Percentiles rank a stretch among this genome's conserved stretches.
Evolutionary conservation across 139 green algal genomes (phyloP).

Genomic region (Penium margaritaceum): DNA sequence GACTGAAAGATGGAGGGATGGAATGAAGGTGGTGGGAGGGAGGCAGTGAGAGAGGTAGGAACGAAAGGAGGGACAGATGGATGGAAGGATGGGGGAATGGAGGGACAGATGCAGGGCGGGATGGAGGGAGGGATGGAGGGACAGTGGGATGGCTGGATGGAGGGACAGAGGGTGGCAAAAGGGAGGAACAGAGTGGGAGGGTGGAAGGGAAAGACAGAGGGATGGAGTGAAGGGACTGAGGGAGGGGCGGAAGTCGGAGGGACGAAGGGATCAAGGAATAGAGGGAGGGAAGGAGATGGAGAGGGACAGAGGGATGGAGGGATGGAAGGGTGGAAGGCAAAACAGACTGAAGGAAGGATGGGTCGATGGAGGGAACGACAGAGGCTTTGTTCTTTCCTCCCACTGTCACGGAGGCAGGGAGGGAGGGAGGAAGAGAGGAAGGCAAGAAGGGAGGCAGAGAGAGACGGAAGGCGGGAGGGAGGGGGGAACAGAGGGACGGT

Average conservation of each 20-base stretch:
- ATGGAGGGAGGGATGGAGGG: not conserved
- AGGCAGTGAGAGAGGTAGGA: not conserved
- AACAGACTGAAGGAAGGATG: not conserved
- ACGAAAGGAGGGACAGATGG: not conserved
- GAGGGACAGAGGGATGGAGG: not conserved
- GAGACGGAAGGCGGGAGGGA: not conserved
- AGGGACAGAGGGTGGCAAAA: not conserved
- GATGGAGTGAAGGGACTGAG: not conserved
- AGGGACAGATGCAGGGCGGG: not conserved
- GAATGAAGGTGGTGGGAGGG: not conserved
- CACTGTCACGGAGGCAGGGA: not conserved
- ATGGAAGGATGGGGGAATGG: not conserved
- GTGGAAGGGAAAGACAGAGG: not conserved
- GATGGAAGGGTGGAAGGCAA: not conserved
- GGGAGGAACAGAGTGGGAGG: not conserved
- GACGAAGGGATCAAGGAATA: not conserved
- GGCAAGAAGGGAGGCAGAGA: not conserved
- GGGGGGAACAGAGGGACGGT: not conserved
- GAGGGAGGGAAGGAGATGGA: not conserved
- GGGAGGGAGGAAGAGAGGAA: not conserved
- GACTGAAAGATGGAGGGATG: not conserved
- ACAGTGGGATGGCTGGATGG: not conserved
- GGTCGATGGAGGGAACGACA: not conserved
- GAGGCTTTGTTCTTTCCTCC: too few species aligned
- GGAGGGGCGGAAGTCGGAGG: not conserved